Conservation (phyloP, 176 grass and related monocot genomes). For the Cenchrus americanus region DNA sequence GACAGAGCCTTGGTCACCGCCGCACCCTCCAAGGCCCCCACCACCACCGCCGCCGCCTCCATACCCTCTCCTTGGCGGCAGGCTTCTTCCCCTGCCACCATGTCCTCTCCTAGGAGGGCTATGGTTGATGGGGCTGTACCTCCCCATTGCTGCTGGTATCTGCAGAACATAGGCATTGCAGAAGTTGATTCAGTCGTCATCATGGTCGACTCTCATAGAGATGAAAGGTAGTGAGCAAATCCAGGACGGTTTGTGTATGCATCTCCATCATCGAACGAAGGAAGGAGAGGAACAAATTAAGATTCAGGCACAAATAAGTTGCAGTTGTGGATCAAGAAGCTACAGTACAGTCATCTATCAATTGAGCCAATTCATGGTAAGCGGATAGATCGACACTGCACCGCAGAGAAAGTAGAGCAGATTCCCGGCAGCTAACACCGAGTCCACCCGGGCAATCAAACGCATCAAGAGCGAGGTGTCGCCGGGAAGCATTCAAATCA, state of each 20-base stretch:
- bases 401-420: neutral
- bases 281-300: neutral
- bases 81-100: slow-evolving; percentile 51
- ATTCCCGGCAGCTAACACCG: neutral
- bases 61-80: slow-evolving; percentile 22
- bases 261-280: neutral
- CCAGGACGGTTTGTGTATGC: neutral
- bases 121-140: slow-evolving; percentile 61
- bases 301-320: neutral
- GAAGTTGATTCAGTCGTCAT: neutral
- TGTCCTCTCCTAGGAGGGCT: slow-evolving; percentile 69
- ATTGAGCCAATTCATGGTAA: neutral
- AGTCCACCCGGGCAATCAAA: neutral
- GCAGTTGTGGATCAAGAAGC: neutral
- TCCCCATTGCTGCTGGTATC: slow-evolving; percentile 57
- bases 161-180: neutral
- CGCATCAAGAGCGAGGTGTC: neutral
- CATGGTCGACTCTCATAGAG: neutral
- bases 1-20: slow-evolving; percentile 32
- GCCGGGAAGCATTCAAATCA: neutral
- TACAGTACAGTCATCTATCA: no score
- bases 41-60: neutral
- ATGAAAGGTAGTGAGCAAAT: neutral
- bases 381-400: neutral
- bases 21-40: neutral